Evolutionary conservation across 345 rosid species (phyloP).

Genomic region (Moricandia arvensis): DNA sequence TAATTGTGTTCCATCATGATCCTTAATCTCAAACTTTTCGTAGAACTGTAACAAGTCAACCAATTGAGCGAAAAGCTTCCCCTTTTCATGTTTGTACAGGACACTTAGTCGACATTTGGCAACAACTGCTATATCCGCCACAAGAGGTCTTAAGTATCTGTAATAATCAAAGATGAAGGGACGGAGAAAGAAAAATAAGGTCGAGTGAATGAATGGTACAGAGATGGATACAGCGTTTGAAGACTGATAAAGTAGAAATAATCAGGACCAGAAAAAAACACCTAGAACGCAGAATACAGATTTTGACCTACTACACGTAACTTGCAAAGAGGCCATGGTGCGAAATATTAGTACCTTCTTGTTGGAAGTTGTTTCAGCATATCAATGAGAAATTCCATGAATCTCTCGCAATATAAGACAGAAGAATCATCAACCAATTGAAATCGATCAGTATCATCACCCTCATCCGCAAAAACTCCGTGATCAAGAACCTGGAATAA

Average conservation of each 20-base stretch:
- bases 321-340: background rate
- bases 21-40: slow-evolving; percentile 98
- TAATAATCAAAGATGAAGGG: slow-evolving; percentile 10
- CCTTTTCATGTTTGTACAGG: slow-evolving; percentile 80
- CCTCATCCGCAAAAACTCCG: slow-evolving; percentile 57
- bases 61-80: slow-evolving; percentile 89
- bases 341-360: slow-evolving; percentile 63
- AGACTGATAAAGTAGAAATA: background rate
- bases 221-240: background rate
- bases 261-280: background rate
- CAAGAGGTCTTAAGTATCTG: slow-evolving; percentile 97
- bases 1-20: slow-evolving; percentile 90
- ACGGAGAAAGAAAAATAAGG: slow-evolving; percentile 3
- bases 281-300: background rate
- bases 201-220: slow-evolving; percentile 7
- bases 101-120: slow-evolving; percentile 92
- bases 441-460: slow-evolving; percentile 38
- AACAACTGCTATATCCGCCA: slow-evolving; percentile 92
- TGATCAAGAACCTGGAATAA: slow-evolving; percentile 65
- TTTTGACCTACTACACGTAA: slow-evolving; percentile 12
- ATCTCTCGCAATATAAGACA: slow-evolving; percentile 88
- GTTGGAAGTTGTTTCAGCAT: slow-evolving; percentile 96
- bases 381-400: slow-evolving; percentile 97
- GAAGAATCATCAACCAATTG: slow-evolving; percentile 68
- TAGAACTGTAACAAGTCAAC: slow-evolving; percentile 95